Evolutionary conservation across 495 filamentous ascomycete species (phyloP), one percentile per base, ranked within the genome.

Genomic region (Talaromyces borbonicus): DNA sequence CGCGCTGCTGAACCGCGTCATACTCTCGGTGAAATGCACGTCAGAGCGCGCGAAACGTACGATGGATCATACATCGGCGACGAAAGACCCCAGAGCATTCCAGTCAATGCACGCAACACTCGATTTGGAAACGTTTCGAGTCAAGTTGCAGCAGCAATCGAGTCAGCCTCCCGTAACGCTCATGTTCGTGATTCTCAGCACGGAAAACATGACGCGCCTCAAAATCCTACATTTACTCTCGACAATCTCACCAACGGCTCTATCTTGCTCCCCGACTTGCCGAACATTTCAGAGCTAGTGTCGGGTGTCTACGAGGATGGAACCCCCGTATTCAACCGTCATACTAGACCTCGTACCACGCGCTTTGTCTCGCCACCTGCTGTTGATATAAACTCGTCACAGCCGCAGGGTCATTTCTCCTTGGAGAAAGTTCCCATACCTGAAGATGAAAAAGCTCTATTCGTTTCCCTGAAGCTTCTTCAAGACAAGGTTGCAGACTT

Each of bases 271-370:
- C 81, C 81, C 7, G 76, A 83, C 38, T 65, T 84, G 35, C 79
- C 81, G 9, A 84, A 85, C 50, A 68, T 85, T 41, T 82, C 81
- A 9, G 83, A 87, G 48, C 69, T 87, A 14, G 74, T 87, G 4
- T 82, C 81, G 22, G 82, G 81, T 49, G 69, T 77, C 5, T 82
- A 79, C 52, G 66, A 81, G 52, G 77, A 83, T 51, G 78, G 79
- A 5, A 81, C 78, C 1, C 79, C 80, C 7, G 72, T 83, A 8
- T 81, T 79, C 59, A 67, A 74, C 8, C 69, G 69, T 14, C 69
- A 66, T 33, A 57, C 61, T 16, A 71, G 65, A 37, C 47, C 72
- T 32, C 74, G 75, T 43, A 59, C 65, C 2, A 79, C 78, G 14
- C 74, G 77, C n/a, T 79, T 81, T 51, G 60, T 72, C 4, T 71